A percentile compares a stretch with the other conserved stretches of the same genome.
Evolutionary conservation across 1,284 basidiomycete genomes (phyloP).

Genomic region (Trametes versicolor): DNA sequence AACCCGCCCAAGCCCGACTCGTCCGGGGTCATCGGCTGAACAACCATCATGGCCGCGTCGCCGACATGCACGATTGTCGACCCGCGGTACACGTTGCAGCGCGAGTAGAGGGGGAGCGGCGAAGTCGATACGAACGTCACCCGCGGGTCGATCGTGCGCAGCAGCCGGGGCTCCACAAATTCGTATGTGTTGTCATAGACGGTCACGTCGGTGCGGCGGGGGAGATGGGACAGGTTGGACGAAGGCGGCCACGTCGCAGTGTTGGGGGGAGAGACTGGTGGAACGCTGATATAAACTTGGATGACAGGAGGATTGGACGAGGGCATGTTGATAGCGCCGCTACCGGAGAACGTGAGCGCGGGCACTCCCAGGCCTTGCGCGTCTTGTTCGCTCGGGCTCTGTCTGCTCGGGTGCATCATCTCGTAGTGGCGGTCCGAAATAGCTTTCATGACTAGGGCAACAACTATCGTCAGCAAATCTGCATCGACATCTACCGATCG

Average conservation of each 20-base stretch:
- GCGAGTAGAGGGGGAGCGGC: slow-evolving; percentile 57
- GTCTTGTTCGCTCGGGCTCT: slow-evolving; percentile 19
- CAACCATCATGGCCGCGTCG: slow-evolving; percentile 51
- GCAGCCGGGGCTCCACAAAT: slow-evolving; percentile 58
- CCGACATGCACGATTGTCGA: slow-evolving; percentile 61
- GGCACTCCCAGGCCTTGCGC: slow-evolving; percentile 20
- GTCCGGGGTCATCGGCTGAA: slow-evolving; percentile 35
- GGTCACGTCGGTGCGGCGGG: slow-evolving; percentile 25
- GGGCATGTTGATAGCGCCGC: slow-evolving; percentile 17
- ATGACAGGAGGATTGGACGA: slow-evolving; percentile 27
- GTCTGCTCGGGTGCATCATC: slow-evolving; percentile 41
- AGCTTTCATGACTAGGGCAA: slow-evolving; percentile 44
- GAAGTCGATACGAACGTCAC: slow-evolving; percentile 64
- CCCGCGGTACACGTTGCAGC: slow-evolving; percentile 62
- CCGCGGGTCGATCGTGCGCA: slow-evolving; percentile 68
- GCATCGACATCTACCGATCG: not conserved
- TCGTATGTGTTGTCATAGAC: slow-evolving; percentile 32
- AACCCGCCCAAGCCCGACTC: slow-evolving; percentile 40
- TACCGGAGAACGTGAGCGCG: slow-evolving; percentile 21
- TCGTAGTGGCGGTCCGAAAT: slow-evolving; percentile 48
- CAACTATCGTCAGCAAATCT: slow-evolving; percentile 10
- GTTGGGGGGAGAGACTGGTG: slow-evolving; percentile 42
- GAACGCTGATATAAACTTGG: slow-evolving; percentile 66
- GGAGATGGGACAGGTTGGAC: not conserved
- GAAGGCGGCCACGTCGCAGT: slow-evolving; percentile 20